Evolutionary conservation across 805 yeast species (phyloP).

Genomic region (Kodamaea laetipori): DNA sequence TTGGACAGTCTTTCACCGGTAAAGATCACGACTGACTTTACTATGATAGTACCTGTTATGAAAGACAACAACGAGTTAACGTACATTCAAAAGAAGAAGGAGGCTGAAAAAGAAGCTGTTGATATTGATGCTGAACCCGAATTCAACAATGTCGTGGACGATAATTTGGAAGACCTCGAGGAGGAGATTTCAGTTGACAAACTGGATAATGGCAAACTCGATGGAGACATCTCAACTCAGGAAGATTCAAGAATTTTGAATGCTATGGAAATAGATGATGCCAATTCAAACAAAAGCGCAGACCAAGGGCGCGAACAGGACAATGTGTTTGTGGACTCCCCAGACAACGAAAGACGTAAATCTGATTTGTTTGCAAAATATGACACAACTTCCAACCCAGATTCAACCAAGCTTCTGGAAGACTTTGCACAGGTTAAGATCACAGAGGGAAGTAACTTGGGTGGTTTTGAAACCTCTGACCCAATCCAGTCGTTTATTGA

Average conservation of each 20-base stretch:
- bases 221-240: background rate
- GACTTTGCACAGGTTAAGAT: conserved; percentile 36
- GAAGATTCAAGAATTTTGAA: conserved; percentile 1
- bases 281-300: too few relatives aligned
- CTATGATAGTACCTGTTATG: conserved; percentile 30
- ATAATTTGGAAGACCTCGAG: conserved; percentile 3
- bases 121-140: conserved; percentile 1
- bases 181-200: background rate
- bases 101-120: background rate
- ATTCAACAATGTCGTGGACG: background rate
- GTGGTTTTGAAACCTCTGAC: conserved; percentile 12
- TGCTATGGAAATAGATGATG: conserved; percentile 7
- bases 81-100: conserved; percentile 11
- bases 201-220: background rate
- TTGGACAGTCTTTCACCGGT: conserved; percentile 29
- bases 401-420: conserved; percentile 25
- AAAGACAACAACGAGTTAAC: conserved; percentile 14
- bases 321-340: conserved; percentile 8
- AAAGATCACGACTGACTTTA: conserved; percentile 34
- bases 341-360: conserved; percentile 2
- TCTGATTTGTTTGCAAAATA: conserved; percentile 14
- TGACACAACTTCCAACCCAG: conserved; percentile 3
- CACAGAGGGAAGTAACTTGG: conserved; percentile 20
- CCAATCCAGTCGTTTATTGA: conserved; percentile 38
- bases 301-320: conserved; percentile 10